phyloP scores from a whole-genome alignment of 2,329 filamentous ascomycete species.

The Pseudopithomyces maydicus region DNA sequence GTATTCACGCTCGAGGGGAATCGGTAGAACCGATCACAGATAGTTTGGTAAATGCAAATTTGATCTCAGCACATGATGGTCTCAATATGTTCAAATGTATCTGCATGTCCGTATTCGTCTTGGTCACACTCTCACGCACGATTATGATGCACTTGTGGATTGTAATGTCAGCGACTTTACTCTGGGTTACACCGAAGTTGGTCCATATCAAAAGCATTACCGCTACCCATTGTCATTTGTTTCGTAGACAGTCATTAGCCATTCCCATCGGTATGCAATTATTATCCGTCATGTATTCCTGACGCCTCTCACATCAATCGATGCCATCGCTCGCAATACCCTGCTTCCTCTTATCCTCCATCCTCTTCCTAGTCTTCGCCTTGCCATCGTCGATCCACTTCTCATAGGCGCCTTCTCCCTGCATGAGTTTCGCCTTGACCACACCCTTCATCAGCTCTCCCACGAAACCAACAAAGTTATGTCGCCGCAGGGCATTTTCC shows the following conservation, averaged over 20 bases:
- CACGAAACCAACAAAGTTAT: conserved; percentile 97
- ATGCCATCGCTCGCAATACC: conserved; percentile 23
- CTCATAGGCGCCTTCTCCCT: conserved; percentile 69
- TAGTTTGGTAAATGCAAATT: too few relatives aligned
- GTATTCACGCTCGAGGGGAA: too few relatives aligned
- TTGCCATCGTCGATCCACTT: conserved; percentile 74
- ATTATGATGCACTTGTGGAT: too few relatives aligned
- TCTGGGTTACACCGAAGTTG: too few relatives aligned
- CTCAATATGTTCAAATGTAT: too few relatives aligned
- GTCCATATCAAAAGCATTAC: too few relatives aligned
- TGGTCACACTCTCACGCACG: too few relatives aligned
- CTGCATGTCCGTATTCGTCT: too few relatives aligned
- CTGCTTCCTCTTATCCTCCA: conserved; percentile 51
- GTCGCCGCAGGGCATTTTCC: conserved; percentile 88
- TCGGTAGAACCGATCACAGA: too few relatives aligned
- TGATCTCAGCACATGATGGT: too few relatives aligned
- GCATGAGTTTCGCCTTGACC: conserved; percentile 71
- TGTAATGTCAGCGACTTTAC: too few relatives aligned
- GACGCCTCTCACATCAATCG: conserved; percentile 13
- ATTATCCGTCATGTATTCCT: conserved; percentile 1
- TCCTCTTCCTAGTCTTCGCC: conserved; percentile 58
- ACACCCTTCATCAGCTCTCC: conserved; percentile 89
- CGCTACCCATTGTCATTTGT: neutral
- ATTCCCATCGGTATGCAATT: neutral
- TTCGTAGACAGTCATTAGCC: neutral